phyloP scores from a whole-genome alignment of 2,329 filamentous ascomycete species.

The Phyllosticta citribraziliensis region DNA sequence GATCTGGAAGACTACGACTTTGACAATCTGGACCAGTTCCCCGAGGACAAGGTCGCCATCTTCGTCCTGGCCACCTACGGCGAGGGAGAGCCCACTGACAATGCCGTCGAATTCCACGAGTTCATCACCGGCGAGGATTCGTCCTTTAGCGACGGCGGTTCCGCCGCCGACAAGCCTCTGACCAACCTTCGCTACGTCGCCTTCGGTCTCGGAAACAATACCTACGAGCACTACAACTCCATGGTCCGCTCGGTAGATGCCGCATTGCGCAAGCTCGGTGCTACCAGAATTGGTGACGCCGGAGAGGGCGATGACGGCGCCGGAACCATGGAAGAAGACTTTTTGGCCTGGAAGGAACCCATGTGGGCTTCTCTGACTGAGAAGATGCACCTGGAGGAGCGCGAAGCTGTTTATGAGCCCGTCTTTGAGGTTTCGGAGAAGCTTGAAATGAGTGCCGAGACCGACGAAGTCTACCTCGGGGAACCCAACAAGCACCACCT shows the following conservation, averaged over 20 bases:
- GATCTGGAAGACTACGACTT: constrained; percentile 97
- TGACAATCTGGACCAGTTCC: constrained; percentile 82
- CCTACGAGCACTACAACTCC: constrained; percentile 98
- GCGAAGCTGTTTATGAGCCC: constrained; percentile 91
- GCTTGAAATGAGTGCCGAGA: constrained; percentile 62
- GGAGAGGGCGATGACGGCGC: constrained; percentile 97
- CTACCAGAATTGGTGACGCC: constrained; percentile 70
- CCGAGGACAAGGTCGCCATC: constrained; percentile 83
- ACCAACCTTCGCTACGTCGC: constrained; percentile 82
- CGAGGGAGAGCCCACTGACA: constrained; percentile 96
- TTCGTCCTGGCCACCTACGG: constrained; percentile 97
- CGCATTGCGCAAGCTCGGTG: constrained; percentile 71
- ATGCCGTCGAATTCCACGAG: constrained; percentile 98
- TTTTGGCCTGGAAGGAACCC: constrained; percentile 96
- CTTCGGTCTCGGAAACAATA: constrained; percentile 97
- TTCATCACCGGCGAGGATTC: constrained; percentile 78
- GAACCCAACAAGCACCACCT: constrained; percentile 96
- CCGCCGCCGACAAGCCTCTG: constrained; percentile 53
- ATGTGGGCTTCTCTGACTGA: constrained; percentile 87
- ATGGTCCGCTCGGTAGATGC: constrained; percentile 92
- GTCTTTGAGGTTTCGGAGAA: constrained; percentile 75
- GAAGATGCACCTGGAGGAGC: constrained; percentile 83
- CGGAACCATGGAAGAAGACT: constrained; percentile 99
- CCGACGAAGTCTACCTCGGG: constrained; percentile 79
- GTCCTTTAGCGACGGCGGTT: constrained; percentile 61